Percentiles rank a stretch among this genome's conserved stretches.
phyloP scores from a whole-genome alignment of 2,329 filamentous ascomycete genomes.

The Colletotrichum lentis region DNA sequence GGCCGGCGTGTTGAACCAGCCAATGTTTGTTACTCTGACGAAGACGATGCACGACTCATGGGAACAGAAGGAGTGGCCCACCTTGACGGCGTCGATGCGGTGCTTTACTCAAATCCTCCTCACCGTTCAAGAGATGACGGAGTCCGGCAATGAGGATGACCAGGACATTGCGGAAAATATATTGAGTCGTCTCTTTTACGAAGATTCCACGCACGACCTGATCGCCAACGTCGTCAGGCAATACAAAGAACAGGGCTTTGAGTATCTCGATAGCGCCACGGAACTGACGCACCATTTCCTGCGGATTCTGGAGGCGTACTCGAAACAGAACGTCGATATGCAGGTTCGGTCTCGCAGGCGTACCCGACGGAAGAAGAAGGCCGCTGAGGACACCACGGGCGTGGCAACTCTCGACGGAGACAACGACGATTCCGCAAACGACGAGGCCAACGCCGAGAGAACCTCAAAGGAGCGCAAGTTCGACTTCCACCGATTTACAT shows the following conservation, averaged over 20 bases:
- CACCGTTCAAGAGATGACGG: slow-evolving; percentile 91
- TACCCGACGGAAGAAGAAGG: slow-evolving; percentile 76
- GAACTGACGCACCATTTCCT: slow-evolving; percentile 92
- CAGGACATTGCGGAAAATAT: slow-evolving; percentile 98
- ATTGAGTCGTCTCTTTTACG: slow-evolving; percentile 96
- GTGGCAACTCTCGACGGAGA: slow-evolving; percentile 61
- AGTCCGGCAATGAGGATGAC: slow-evolving; percentile 86
- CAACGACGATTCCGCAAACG: slow-evolving; percentile 75
- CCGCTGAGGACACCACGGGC: slow-evolving; percentile 54
- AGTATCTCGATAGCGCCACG: slow-evolving; percentile 90
- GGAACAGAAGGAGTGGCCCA: slow-evolving; percentile 86
- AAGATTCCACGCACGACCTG: slow-evolving; percentile 90
- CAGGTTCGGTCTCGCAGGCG: slow-evolving; percentile 85
- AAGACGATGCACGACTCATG: slow-evolving; percentile 80
- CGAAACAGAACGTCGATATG: slow-evolving; percentile 93
- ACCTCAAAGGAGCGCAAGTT: slow-evolving; percentile 87
- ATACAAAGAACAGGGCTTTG: slow-evolving; percentile 95
- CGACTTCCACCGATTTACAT: slow-evolving; percentile 85
- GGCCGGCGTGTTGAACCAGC: slow-evolving; percentile 89
- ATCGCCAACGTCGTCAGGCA: slow-evolving; percentile 80
- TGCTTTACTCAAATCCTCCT: slow-evolving; percentile 95
- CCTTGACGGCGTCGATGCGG: slow-evolving; percentile 86
- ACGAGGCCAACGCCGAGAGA: slow-evolving; percentile 74
- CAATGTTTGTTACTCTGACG: slow-evolving; percentile 91
- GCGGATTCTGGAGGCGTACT: slow-evolving; percentile 89